Base-by-base conservation (phyloP, 305 asterid species). In the Fraxinus albicans region DNA sequence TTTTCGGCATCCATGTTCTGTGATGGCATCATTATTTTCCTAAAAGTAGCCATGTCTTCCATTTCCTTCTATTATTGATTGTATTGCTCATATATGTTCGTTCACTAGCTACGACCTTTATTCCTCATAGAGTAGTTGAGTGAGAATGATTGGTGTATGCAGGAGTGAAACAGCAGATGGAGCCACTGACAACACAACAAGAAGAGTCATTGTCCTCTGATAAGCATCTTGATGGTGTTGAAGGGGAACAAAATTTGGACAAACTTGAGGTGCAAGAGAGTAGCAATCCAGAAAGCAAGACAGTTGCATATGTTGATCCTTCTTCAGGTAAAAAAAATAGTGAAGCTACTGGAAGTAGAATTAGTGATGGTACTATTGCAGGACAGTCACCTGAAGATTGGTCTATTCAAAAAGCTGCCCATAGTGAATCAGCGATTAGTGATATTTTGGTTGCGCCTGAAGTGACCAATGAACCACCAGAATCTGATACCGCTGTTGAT, bases 81-180 rank as follows among this genome's bases (percentile, higher is more conserved):
- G 35, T 65, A 4, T 67, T 27, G 34, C 36, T 9, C 34, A 25
- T 67, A 67, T 67, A 67, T 27, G 3, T 67, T 67, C 5, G 74
- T 67, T 13, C 9, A 29, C 38, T 29, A 67, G 34, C 38, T 55
- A 55, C 25, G 8, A 55, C 25, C 25, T 55, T 55, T 55, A 55
- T 55, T 55, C 23, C 65, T 33, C 44, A 8, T 70, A 72, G 44
- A 29, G 76, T 33, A 72, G 25, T 72, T 72, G 76, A 72, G 21
- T 72, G 44, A 72, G 76, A 72, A 31, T 72, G 76, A 31, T 72
- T 72, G 44, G 13, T 72, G 25, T 63, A 6, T 82, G 53, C 92
- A 92, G 99, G 89, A 86, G 79, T 80, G 69, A 89, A 90, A 84
- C 88, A 83, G 80, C 88, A 89, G 83, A 91, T 93, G 94, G 88